Base-by-base conservation (phyloP, 768 basidiomycete genomes). In the Boletus reticuloceps region DNA sequence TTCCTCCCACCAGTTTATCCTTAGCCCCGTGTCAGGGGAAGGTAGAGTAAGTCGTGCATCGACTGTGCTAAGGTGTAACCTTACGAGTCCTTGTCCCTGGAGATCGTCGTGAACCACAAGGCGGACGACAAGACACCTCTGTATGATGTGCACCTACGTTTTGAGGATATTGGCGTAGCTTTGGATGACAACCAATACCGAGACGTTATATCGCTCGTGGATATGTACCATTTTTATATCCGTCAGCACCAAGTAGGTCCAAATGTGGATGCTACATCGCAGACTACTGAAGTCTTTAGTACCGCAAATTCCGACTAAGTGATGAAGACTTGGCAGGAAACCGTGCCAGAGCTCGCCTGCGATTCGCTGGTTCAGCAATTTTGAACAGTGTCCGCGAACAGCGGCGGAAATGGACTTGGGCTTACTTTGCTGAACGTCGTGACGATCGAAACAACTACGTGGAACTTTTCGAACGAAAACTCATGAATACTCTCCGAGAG, bases 171-270 rank as follows among this genome's bases (percentile, higher is more conserved):
- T 48, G 94, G 89, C 9, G 84, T 98, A 53, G 82, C 88, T 20
- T 75, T 99, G 46, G 96, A 99, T 68, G 86, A 93, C 58, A 83
- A 94, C 61, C 97, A 99, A 72, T 99, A 98, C 68, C 83, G 92
- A 50, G 94, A 98, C 70, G 84, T 82, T 22, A 92, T 98, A 54
- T 95, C 91, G 20, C 81, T 98, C 43, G 78, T 94, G 56, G 95
- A 98, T 69, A 94, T 98, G 82, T 97, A 96, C 72, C 96, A 98
- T 69, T 88, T 98, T 56, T 97, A 96, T 71, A 81, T 87, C 44
- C 84, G 97, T 50, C 86, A 86, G 63, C 84, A 83, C 58, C 88
- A 90, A 79, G 89, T 90, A 66, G 65, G 71, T 64, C 27, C 41
- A 42, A 44, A 19, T 36, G 31, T 54, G 22, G 19, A 55, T 19